Evolutionary conservation across 345 rosid species (phyloP), one percentile per base, ranked within the genome.

Genomic region (Syzygium grande): DNA sequence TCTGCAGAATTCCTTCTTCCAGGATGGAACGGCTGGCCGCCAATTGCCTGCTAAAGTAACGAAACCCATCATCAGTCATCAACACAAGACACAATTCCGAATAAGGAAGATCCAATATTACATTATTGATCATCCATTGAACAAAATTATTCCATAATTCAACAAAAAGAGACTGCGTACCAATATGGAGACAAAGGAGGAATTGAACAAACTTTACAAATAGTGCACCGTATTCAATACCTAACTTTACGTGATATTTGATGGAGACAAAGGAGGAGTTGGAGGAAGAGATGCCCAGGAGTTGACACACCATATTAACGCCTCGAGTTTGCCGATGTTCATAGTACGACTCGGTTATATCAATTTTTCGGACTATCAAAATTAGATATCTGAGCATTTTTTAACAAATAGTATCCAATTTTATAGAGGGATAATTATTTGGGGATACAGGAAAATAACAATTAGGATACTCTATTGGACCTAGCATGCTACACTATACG

Each of bases 1-100:
- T 30, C 65, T 84, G 86, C 89, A 87, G 53, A 84, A 87, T 16
- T 84, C 22, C 86, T 87, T 87, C 63, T 87, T 87, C 84, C 89
- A 87, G 6, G 86, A 63, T 51, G 89, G 89, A 4, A 87, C 83
- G 5, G 63, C 21, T 46, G 84, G 86, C 84, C 84, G 84, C 86
- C 89, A 52, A 23, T 25, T 61, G 84, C 86, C 89, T 87, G 22
- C 59, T 38, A 41, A 53, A 23, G 10, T 30, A 6, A 43, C 7
- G 49, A 51, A 84, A 10, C 21, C 25, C 11, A n/a, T 16, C 15
- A 11, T 12, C n/a, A 19, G 34, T 11, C 51, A 21, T 34, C 54
- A 59, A 43, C 16, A 34, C 49, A 12, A 38, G 29, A 7, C 30
- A 9, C 14, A 83, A 25, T 6, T 30, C 21, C 29, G 12, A 51